A percentile compares a stretch with the other conserved stretches of the same genome.
These are phyloP conservation scores for Metschnikowia borealis DNA, from an alignment of 805 yeast genomes.

Conservation along the genomic window DNA sequence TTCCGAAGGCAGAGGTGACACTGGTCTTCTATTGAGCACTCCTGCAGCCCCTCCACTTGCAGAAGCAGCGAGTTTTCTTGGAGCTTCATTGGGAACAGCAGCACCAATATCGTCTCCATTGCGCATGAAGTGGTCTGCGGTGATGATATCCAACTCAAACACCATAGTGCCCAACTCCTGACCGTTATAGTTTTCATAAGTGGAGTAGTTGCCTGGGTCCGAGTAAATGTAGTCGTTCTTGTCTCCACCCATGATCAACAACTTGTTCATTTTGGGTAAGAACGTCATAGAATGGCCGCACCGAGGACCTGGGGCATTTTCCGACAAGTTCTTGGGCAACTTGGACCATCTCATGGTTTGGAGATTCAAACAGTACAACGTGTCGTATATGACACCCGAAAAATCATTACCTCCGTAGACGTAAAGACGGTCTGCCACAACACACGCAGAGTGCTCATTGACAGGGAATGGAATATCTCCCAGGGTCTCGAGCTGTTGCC, in stretches of 20 bases:
- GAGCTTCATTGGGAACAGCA: not conserved
- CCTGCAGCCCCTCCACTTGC: slow-evolving; percentile 20
- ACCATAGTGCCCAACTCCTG: slow-evolving; percentile 52
- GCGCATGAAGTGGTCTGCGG: slow-evolving; percentile 30
- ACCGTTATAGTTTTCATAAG: slow-evolving; percentile 49
- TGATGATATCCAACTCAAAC: slow-evolving; percentile 56
- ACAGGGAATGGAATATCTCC: slow-evolving; percentile 80
- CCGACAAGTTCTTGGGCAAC: slow-evolving; percentile 34
- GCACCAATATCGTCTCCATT: slow-evolving; percentile 1
- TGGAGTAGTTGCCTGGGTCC: slow-evolving; percentile 46
- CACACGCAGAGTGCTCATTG: slow-evolving; percentile 85
- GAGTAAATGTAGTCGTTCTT: slow-evolving; percentile 60
- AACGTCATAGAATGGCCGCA: slow-evolving; percentile 89
- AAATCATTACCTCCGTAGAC: slow-evolving; percentile 86
- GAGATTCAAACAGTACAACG: slow-evolving; percentile 73
- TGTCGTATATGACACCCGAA: slow-evolving; percentile 62
- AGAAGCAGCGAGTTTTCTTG: slow-evolving; percentile 17
- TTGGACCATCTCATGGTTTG: slow-evolving; percentile 69
- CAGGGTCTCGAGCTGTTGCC: slow-evolving; percentile 69
- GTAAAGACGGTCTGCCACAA: slow-evolving; percentile 74
- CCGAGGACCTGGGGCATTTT: slow-evolving; percentile 70
- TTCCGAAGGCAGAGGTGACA: slow-evolving; percentile 17
- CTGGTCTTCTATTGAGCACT: slow-evolving; percentile 14
- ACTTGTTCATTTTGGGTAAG: slow-evolving; percentile 57
- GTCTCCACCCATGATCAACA: slow-evolving; percentile 91